Percentiles rank a stretch among this genome's conserved stretches.
Evolutionary conservation across 768 basidiomycete species (phyloP).

Genomic region (Tylopilus rubrobrunneus): DNA sequence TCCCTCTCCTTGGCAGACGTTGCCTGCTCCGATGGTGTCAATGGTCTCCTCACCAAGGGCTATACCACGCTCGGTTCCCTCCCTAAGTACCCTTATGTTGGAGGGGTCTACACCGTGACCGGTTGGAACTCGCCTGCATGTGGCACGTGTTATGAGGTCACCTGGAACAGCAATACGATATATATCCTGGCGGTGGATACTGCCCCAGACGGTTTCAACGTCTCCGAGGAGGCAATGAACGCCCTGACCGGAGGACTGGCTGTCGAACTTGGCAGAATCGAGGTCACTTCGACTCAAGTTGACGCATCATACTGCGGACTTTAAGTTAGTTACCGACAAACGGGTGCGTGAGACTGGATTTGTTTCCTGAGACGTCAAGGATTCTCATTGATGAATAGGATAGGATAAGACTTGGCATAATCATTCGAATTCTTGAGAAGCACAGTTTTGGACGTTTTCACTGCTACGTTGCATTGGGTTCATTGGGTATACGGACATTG

Average conservation of each 20-base stretch:
- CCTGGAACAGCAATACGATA: conserved; percentile 21
- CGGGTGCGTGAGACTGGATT: neutral
- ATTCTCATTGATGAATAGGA: conserved; percentile 3
- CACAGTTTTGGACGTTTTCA: neutral
- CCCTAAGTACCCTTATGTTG: conserved; percentile 31
- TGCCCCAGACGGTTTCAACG: conserved; percentile 38
- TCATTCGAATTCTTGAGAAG: neutral
- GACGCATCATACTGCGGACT: conserved; percentile 45
- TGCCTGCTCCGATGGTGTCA: conserved; percentile 32
- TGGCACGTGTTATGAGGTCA: conserved; percentile 33
- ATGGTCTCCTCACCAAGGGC: conserved; percentile 30
- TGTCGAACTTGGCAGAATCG: conserved; percentile 43
- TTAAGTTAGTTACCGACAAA: neutral
- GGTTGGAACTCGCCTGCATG: conserved; percentile 29
- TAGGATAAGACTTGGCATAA: neutral
- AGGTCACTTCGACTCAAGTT: conserved; percentile 42
- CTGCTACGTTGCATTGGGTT: neutral
- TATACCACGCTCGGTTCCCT: conserved; percentile 33
- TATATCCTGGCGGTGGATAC: conserved; percentile 28
- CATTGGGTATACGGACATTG: neutral
- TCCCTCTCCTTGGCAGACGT: conserved; percentile 14
- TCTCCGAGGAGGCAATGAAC: conserved; percentile 54
- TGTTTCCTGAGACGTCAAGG: neutral
- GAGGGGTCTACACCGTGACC: conserved; percentile 31
- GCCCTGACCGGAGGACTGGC: conserved; percentile 46